Percentiles rank a stretch among this genome's conserved stretches.
Conservation (phyloP, 306 rosid species). For the Medicago ruthenica region DNA sequence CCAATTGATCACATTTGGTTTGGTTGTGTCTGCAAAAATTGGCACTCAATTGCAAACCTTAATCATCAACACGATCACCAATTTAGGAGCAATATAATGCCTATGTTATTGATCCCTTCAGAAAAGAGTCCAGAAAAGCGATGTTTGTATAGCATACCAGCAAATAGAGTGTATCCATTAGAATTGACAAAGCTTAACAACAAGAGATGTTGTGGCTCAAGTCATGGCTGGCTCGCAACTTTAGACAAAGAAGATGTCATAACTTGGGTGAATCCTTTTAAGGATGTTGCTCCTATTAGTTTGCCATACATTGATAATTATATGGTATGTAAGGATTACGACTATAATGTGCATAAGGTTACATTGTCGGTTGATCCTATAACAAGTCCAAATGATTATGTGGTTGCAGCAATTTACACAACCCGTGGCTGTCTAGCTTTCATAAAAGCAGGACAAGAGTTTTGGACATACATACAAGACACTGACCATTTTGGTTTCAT, state of each 20-base stretch:
- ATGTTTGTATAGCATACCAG: background rate
- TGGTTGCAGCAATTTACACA: background rate
- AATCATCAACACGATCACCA: background rate
- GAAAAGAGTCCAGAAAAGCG: background rate
- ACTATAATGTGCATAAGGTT: background rate
- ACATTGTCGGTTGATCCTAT: background rate
- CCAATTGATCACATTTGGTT: constrained; percentile 1
- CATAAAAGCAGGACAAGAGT: constrained; percentile 12
- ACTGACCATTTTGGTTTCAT: background rate
- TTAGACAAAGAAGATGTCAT: background rate
- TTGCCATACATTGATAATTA: background rate
- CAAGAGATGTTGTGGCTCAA: constrained; percentile 15
- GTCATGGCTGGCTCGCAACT: constrained; percentile 3
- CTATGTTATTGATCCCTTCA: constrained; percentile 15
- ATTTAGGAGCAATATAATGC: background rate
- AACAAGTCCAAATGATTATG: background rate
- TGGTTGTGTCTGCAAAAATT: background rate
- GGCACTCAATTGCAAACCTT: background rate
- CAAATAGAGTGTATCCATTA: background rate
- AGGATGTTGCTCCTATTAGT: background rate
- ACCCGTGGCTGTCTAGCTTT: background rate
- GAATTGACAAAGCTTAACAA: background rate
- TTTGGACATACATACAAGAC: constrained; percentile 8
- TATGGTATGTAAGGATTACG: background rate
- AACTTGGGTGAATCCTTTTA: background rate